Base-by-base conservation (phyloP, 2,329 filamentous ascomycete species). In the Daldinia sp. region DNA sequence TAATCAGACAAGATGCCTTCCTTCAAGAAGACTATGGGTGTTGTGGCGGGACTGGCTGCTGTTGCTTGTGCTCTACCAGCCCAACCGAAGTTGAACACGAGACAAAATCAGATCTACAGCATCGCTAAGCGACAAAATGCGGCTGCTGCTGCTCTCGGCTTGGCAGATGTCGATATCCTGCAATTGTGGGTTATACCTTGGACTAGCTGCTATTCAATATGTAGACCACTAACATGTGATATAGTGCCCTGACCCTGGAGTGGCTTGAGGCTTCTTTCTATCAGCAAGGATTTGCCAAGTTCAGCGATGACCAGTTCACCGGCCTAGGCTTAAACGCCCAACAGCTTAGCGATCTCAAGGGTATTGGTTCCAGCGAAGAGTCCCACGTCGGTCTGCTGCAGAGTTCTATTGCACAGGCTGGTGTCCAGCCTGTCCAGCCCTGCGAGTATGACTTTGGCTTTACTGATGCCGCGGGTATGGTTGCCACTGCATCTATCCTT, bases 191-290 rank as follows among this genome's bases (percentile, higher is more conserved):
- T 79, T 12, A 12, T 12, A 13, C 53, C 53, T 23, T 20, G 18
- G 33, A 33, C 20, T 4, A 26, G 50, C 13, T 57, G 50, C 13
- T 57, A 9, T 18, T 12, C 10, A 26, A 23, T 41, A 13, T 2
- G 60, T 41, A 72, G 71, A 61, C 68, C 73, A 62, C 65, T 71
- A 73, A 73, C 63, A 50, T 46, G 37, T 60, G 7, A 18, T 18
- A 30, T 70, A 91, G 89, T 76, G 91, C 91, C 69, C 82, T 93
- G 63, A 93, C 91, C 5, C 84, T 93, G 51, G 92, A 94, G 81
- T 89, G 91, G 81, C 89, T 93, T 74, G 92, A 93, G 81, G 85
- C 89, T 26, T 83, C 85, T 62, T 93, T 93, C 81, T 93, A 94
- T 84, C 84, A 87, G 73, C 85, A 91, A 76, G 91, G 90, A 41